Evolutionary conservation across 768 basidiomycete species (phyloP), one percentile per base, ranked within the genome.

Genomic region (Tricholomella constricta): DNA sequence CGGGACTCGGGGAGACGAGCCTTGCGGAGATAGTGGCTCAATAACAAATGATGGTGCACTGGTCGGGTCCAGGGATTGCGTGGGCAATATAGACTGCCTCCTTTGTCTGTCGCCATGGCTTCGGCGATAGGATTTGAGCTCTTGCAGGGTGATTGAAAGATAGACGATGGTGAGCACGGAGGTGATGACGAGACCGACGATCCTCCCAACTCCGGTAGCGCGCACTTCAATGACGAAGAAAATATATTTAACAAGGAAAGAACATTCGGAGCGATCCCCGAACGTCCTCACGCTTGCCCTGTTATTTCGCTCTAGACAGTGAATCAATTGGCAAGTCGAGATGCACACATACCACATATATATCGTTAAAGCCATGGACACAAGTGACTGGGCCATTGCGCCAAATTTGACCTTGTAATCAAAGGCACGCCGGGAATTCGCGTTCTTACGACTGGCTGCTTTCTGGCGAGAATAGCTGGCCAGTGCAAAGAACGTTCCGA

Each of bases 401-500:
- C 66, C 75, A 56, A 71, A 65, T 58, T 72, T 73, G 32, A 73
- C 72, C 20, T 64, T 60, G 51, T 68, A 70, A 45, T 72, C 70
- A 20, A 61, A 59, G 22, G 54, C 51, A 40, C 27, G 50, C 19
- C 37, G 54, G n/a, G 40, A 19, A 26, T 43, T 45, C 17, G 27
- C 15, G 9, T 54, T 32, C 45, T 48, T 50, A 11, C 38, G 52
- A 46, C 63, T 61, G n/a, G 62, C 62, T 32, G 66, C 63, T 59
- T 69, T 72, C 38, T 70, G 65, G 14, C 74, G 71, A 19, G 75
- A 75, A 52, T 75, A 76, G 32, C 71, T 72, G 4, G 73, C 75
- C 10, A 76, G 63, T 2, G 75, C 66, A 26, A 77, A 62, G 51
- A 75, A 74, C 6, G 66, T 69, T 15, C 72, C 75, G 53, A 77